Base-by-base conservation (phyloP, 2,329 filamentous ascomycete species). In the Cladosporium sp. region DNA sequence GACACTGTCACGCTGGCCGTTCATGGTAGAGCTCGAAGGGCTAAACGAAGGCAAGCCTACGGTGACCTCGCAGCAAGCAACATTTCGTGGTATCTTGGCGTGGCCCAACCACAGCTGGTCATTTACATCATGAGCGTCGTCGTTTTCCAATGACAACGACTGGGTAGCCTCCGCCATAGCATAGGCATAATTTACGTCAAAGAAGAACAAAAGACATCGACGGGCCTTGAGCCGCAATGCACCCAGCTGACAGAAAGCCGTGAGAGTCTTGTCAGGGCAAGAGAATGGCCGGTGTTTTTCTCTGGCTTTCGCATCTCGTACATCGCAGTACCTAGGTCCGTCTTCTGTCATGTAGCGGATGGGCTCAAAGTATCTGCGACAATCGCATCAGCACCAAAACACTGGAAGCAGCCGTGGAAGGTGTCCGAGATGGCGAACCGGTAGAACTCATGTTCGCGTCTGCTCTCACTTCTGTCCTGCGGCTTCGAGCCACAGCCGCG, bases 111-210 rank as follows among this genome's bases (percentile, higher is more conserved):
- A 69, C 1, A 71, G 59, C 11, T 65, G 55, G 45, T 72, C 69
- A 8, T 66, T 61, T 8, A 51, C 51, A 5, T 62, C 65, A 45
- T 68, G 61, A 4, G 60, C 60, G 12, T 57, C 58, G 40, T 71
- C 65, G 36, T 70, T 60, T 47, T 66, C 63, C 1, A 80, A 67
- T 12, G 78, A 77, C 3, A 82, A 60, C 3, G 75, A 77, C 51
- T 73, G 75, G 1, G 81, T 83, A 7, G 79, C 77, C 65, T 83
- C 81, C 25, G 81, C 81, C 42, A 84, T 72, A 47, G 83, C 76
- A 54, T 80, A 82, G 64, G 82, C 80, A 17, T 74, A 74, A 2
- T 72, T 70, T 2, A 70, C 66, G 64, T 82, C 81, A 63, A 83
- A 80, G 52, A 84, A 72, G 60, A 81, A 82, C 4, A 84, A 75